Evolutionary conservation across 306 rosid species (phyloP).

Genomic region (Medicago truncatula): DNA sequence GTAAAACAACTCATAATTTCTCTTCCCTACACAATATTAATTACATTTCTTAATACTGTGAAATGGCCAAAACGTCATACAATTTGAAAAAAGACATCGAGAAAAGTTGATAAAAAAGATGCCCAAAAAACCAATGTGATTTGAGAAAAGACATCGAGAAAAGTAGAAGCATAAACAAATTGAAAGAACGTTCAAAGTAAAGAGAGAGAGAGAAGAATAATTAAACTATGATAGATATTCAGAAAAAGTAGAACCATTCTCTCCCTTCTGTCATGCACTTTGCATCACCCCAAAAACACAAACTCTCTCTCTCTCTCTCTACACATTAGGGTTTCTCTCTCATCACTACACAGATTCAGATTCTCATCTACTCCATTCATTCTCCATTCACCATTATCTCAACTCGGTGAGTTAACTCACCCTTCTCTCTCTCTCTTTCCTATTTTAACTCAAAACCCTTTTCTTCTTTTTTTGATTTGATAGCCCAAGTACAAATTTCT

Average conservation of each 20-base stretch:
- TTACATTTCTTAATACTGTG: no score
- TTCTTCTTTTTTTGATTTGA: neutral
- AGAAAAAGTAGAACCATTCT: constrained; percentile 2
- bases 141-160: neutral
- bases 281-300: constrained; percentile 15
- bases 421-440: neutral
- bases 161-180: no score
- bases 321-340: constrained; percentile 51
- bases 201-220: neutral
- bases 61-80: no score
- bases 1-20: no score
- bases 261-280: constrained; percentile 50
- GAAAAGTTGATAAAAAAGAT: neutral
- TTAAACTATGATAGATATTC: neutral
- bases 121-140: neutral
- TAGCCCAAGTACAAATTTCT: constrained; percentile 19
- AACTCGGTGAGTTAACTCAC: constrained; percentile 46
- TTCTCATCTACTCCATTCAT: constrained; percentile 44
- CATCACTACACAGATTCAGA: constrained; percentile 58
- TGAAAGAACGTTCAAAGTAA: neutral
- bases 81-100: no score
- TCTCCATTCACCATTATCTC: constrained; percentile 25
- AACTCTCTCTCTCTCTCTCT: constrained; percentile 25
- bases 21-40: no score
- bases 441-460: constrained; percentile 7